Percentiles rank a stretch among this genome's conserved stretches.
Conservation (phyloP, 2,329 filamentous ascomycete genomes). For the Calycina herbarum region DNA sequence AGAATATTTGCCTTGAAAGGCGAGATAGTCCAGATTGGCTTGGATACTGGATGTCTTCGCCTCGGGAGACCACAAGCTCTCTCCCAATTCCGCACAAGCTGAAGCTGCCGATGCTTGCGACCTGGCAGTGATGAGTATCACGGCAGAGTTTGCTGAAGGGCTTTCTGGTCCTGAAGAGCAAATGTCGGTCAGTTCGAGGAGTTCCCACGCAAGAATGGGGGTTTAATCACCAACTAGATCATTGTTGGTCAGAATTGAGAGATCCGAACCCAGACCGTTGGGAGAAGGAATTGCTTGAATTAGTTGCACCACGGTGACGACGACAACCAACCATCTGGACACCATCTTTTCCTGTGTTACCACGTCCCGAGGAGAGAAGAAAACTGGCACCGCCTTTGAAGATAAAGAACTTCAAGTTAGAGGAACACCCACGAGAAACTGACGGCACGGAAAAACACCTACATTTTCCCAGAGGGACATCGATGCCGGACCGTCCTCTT, state of each 20-base stretch:
- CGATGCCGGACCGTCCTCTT: slow-evolving; percentile 13
- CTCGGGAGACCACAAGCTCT: slow-evolving; percentile 25
- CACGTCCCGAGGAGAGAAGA: slow-evolving; percentile 12
- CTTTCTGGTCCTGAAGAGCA: slow-evolving; percentile 22
- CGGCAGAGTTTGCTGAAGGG: slow-evolving; percentile 23
- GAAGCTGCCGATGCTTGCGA: slow-evolving; percentile 23
- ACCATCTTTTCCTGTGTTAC: slow-evolving; percentile 19
- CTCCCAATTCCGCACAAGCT: slow-evolving; percentile 24
- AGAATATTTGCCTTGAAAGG: slow-evolving; percentile 24
- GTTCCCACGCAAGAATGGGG: background rate
- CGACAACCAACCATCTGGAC: slow-evolving; percentile 17
- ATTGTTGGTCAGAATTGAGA: slow-evolving; percentile 29
- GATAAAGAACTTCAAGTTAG: slow-evolving; percentile 21
- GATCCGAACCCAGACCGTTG: slow-evolving; percentile 22
- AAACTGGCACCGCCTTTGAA: slow-evolving; percentile 19
- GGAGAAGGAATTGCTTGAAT: slow-evolving; percentile 24
- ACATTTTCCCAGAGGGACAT: slow-evolving; percentile 18
- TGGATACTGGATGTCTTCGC: slow-evolving; percentile 22
- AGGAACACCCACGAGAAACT: slow-evolving; percentile 11
- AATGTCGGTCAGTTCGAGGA: slow-evolving; percentile 2
- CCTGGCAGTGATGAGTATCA: slow-evolving; percentile 22
- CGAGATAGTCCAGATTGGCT: slow-evolving; percentile 24
- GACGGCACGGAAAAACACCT: slow-evolving; percentile 20
- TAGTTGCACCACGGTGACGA: slow-evolving; percentile 21
- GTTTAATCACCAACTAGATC: slow-evolving; percentile 20